Conservation (phyloP, 768 basidiomycete species). For the Lactifluus volemus region DNA sequence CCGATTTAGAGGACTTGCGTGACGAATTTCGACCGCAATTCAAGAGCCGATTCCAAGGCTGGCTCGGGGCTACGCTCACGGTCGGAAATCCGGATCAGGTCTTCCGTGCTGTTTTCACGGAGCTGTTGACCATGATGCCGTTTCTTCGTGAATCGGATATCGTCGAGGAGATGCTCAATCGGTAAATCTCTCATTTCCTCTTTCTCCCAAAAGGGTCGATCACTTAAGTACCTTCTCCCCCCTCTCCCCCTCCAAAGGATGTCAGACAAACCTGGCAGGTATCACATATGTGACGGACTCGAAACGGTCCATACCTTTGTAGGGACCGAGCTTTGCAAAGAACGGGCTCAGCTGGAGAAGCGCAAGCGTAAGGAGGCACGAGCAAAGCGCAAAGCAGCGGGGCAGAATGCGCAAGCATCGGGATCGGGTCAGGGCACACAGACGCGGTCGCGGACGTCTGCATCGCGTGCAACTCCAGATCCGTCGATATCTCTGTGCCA, state of each 20-base stretch:
- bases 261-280: slow-evolving; percentile 45
- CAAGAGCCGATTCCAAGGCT: slow-evolving; percentile 49
- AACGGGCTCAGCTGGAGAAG: slow-evolving; percentile 8
- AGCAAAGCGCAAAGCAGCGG: neutral
- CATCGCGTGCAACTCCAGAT: neutral
- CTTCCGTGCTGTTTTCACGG: slow-evolving; percentile 35
- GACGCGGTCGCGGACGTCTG: neutral
- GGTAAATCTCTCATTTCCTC: slow-evolving; percentile 29
- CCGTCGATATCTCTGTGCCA: neutral
- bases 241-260: slow-evolving; percentile 30
- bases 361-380: neutral
- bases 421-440: neutral
- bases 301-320: slow-evolving; percentile 39
- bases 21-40: slow-evolving; percentile 54
- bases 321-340: slow-evolving; percentile 40
- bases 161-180: slow-evolving; percentile 45
- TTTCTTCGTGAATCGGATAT: slow-evolving; percentile 44
- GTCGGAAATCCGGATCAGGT: slow-evolving; percentile 34
- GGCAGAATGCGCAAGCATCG: neutral
- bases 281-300: slow-evolving; percentile 43
- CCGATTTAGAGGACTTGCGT: slow-evolving; percentile 49
- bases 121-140: slow-evolving; percentile 46
- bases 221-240: neutral
- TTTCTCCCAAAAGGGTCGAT: neutral
- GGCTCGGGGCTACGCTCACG: slow-evolving; percentile 34